Conservation (phyloP, 257 asterid genomes). For the Euphrasia confusa region DNA sequence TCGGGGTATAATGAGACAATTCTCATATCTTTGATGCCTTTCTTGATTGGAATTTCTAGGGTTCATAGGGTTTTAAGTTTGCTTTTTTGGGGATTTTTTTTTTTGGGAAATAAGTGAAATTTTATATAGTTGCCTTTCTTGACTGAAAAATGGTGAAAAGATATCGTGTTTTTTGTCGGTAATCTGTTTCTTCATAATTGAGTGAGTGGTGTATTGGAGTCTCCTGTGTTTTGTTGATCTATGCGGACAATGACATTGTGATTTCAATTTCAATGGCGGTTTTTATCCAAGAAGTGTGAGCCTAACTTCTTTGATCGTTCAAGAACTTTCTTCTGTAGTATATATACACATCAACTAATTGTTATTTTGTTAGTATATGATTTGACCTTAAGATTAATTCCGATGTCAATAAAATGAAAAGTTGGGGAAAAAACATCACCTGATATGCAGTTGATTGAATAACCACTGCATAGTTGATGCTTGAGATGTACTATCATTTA, state of each 20-base stretch:
- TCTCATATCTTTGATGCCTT: not conserved
- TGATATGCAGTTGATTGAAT: not conserved
- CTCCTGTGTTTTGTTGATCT: not conserved
- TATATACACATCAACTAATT: not conserved
- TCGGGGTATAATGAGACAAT: too few relatives aligned
- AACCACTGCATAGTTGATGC: not conserved
- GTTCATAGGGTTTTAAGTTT: not conserved
- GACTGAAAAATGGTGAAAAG: too few relatives aligned
- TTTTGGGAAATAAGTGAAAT: not conserved
- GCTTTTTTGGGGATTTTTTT: not conserved
- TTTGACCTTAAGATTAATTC: not conserved
- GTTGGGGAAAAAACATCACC: not conserved
- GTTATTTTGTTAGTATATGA: not conserved
- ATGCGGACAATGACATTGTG: not conserved
- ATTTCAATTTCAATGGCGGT: too few relatives aligned
- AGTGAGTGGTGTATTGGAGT: not conserved
- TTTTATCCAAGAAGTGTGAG: too few relatives aligned
- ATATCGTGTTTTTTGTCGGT: too few relatives aligned
- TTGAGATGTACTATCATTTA: not conserved
- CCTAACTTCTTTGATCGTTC: not conserved
- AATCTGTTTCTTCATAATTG: too few relatives aligned
- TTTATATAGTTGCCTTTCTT: not conserved
- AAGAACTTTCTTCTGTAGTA: not conserved
- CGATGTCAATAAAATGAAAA: too few relatives aligned
- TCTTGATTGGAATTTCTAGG: not conserved